phyloP scores from a whole-genome alignment of 2,329 filamentous ascomycete species.

The Ascocoryne sarcoides region DNA sequence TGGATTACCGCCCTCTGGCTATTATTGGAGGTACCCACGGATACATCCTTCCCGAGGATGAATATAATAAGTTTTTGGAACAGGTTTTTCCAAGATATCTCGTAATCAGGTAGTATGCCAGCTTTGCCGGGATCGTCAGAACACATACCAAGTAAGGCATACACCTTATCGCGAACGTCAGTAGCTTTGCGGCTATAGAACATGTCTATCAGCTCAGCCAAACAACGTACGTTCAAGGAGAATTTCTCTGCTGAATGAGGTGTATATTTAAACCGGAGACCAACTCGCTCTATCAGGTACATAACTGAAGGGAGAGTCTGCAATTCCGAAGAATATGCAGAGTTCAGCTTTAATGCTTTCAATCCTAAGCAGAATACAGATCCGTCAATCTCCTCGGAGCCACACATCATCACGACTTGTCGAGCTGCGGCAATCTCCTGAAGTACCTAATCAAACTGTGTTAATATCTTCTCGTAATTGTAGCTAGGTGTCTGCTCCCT shows the following conservation, averaged over 20 bases:
- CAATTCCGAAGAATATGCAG: constrained; percentile 2
- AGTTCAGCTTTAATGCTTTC: constrained; percentile 1
- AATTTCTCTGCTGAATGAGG: not conserved
- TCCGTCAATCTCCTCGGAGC: constrained; percentile 5
- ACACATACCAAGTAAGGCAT: constrained; percentile 15
- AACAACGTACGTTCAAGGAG: constrained; percentile 5
- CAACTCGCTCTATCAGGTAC: constrained; percentile 4
- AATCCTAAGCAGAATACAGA: constrained; percentile 7
- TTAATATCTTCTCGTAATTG: not conserved
- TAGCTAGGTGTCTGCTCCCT: constrained; percentile 1
- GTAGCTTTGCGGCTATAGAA: constrained; percentile 11
- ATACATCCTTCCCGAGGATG: constrained; percentile 6
- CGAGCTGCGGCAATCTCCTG: constrained; percentile 12
- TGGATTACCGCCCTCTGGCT: constrained; percentile 8
- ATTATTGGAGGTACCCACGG: constrained; percentile 5
- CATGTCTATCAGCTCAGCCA: constrained; percentile 14
- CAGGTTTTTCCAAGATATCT: constrained; percentile 8
- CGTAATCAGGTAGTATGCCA: constrained; percentile 9
- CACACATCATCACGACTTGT: constrained; percentile 8
- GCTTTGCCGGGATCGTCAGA: constrained; percentile 9
- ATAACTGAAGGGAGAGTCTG: constrained; percentile 5
- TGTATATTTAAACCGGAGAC: constrained; percentile 5
- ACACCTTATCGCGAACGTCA: constrained; percentile 9
- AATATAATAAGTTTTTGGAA: constrained; percentile 10
- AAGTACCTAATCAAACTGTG: constrained; percentile 7